Percentiles rank a stretch among this genome's conserved stretches.
Conservation (phyloP, 1,139 yeast genomes). For the Wickerhamomyces sp. region DNA sequence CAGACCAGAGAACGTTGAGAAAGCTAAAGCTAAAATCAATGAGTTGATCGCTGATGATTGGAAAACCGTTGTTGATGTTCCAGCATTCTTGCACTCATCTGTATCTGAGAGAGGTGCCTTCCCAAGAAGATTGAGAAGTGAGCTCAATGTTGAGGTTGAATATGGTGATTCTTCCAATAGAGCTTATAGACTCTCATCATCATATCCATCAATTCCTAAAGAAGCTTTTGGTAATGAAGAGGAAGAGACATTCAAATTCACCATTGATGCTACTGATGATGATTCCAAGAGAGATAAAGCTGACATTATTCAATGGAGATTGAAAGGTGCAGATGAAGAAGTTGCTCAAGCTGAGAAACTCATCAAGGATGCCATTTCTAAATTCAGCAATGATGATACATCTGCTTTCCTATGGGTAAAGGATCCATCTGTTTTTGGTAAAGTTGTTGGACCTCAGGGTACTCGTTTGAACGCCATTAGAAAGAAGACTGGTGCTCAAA, state of each 20-base stretch:
- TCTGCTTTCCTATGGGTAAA: constrained; percentile 47
- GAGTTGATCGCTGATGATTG: constrained; percentile 44
- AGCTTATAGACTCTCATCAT: constrained; percentile 46
- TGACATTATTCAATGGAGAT: constrained; percentile 58
- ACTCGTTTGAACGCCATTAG: constrained; percentile 60
- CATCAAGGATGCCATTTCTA: constrained; percentile 29
- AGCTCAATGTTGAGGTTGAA: constrained; percentile 55
- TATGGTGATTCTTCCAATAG: constrained; percentile 49
- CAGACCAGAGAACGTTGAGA: constrained; percentile 54
- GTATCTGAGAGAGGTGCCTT: constrained; percentile 68
- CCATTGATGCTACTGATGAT: constrained; percentile 32
- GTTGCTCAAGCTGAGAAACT: constrained; percentile 27
- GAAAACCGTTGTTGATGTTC: constrained; percentile 47
- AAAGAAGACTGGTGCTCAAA: constrained; percentile 49
- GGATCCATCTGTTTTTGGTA: constrained; percentile 42
- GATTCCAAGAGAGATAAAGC: constrained; percentile 27
- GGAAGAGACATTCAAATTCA: constrained; percentile 38
- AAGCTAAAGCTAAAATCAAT: constrained; percentile 48
- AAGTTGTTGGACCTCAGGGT: constrained; percentile 77
- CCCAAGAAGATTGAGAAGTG: constrained; percentile 49
- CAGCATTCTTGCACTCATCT: constrained; percentile 51
- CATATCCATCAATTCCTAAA: constrained; percentile 41
- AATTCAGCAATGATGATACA: constrained; percentile 31
- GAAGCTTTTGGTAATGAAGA: constrained; percentile 44
- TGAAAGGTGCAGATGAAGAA: constrained; percentile 35